Evolutionary conservation across 2,329 filamentous ascomycete species (phyloP), one percentile per base, ranked within the genome.

Genomic region (Aspergillus jensenii): DNA sequence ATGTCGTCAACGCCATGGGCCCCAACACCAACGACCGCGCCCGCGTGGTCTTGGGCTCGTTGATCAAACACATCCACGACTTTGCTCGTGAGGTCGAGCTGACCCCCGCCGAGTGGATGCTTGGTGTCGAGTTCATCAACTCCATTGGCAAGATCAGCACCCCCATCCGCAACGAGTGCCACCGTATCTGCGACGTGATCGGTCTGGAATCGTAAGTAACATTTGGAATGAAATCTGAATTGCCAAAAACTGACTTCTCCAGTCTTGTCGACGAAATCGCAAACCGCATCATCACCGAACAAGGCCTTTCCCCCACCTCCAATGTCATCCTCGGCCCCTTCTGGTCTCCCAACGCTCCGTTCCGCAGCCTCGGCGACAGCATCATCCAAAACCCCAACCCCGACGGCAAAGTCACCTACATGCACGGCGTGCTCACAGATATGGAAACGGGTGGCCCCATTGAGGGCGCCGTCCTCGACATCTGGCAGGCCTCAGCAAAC

Each of bases 261-360:
- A 74, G 72, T 7, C 83, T 90, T n/a, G 89, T 92, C 48, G 90
- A 93, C 71, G 89, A 93, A 71, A 92, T 93, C 68, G 88, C 88
- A 62, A 87, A 87, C 76, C 86, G 86, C 65, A 78, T 84, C 58
- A 77, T 86, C 69, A 84, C 85, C 63, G 84, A 89, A 58, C 81
- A 82, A 56, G 72, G 71, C n/a, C 80, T 84, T 60, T 79, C 82
- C 59, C 87, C 88, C 47, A 91, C 89, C n/a, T 90, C 87, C 3
- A 89, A 87, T 60, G 83, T 88, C 59, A 91, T 91, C 68, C 86
- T 91, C 59, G 89, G 89, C 2, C 89, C 89, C 63, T 91, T 91
- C 82, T 91, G 88, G 88, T 88, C 85, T 11, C 88, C 88, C 67
- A 82, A 90, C 66, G 87, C 89, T 1, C 88, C 89, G 33, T 90